Conservation (phyloP, 2,329 filamentous ascomycete species). For the Claviceps pusilla region DNA sequence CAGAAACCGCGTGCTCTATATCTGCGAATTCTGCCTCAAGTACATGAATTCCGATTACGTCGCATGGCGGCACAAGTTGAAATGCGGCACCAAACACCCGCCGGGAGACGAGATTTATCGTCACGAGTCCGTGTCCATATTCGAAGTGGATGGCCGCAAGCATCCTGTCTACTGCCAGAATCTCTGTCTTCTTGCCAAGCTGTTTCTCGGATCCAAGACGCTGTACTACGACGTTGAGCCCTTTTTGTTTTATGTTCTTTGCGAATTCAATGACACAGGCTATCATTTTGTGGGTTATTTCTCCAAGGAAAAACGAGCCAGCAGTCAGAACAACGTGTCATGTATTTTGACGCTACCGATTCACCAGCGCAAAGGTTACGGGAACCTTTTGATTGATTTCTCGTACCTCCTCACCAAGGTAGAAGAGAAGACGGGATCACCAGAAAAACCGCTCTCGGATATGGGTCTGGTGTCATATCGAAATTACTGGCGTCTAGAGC, state of each 20-base stretch:
- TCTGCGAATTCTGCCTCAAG: constrained; percentile 97
- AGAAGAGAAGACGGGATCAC: constrained; percentile 85
- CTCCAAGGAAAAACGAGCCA: constrained; percentile 91
- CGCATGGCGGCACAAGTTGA: constrained; percentile 92
- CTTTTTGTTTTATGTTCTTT: constrained; percentile 94
- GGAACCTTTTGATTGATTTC: constrained; percentile 92
- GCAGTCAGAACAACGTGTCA: constrained; percentile 91
- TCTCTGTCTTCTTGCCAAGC: constrained; percentile 83
- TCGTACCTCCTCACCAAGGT: constrained; percentile 90
- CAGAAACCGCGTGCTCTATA: constrained; percentile 89
- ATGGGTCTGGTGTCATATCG: constrained; percentile 96
- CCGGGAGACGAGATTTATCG: constrained; percentile 97
- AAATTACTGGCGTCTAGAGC: constrained; percentile 85
- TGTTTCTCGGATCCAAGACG: constrained; percentile 97
- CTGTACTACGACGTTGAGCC: constrained; percentile 97
- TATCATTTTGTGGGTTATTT: constrained; percentile 99
- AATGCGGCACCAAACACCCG: constrained; percentile 91
- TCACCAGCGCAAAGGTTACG: constrained; percentile 92
- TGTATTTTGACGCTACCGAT: constrained; percentile 94
- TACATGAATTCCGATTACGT: constrained; percentile 99
- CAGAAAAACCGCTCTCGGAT: constrained; percentile 92
- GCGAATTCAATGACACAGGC: constrained; percentile 77
- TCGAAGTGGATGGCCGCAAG: constrained; percentile 92
- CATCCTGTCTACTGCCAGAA: constrained; percentile 99
- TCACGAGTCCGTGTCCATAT: constrained; percentile 79